Base-by-base conservation (phyloP, 306 rosid species). In the Dalbergia cochinchinensis region DNA sequence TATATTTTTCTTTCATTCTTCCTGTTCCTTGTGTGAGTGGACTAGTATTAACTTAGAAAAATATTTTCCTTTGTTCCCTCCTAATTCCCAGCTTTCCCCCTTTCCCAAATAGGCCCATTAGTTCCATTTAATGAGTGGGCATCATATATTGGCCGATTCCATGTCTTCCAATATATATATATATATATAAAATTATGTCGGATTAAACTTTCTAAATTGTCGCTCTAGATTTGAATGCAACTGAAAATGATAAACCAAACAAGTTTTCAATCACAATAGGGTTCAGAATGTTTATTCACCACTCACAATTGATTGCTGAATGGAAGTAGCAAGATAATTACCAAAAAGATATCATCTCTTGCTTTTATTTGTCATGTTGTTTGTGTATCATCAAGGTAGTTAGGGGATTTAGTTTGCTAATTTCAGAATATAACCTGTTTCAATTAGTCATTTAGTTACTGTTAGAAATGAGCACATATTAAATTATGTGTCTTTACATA, bases 401-500 rank as follows among this genome's bases (percentile, higher is more conserved):
- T 69, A 60, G 53, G 53, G 81, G 16, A 41, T 68, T 33, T 65
- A 20, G 16, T 75, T 83, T 51, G 44, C 54, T 79, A 51, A 37
- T 51, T 69, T 5, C 66, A 53, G 18, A 44, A 16, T 31, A 69
- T 16, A 61, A 61, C 67, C 31, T 65, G 35, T 45, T 74, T 62
- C 14, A 39, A 19, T 71, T 37, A 26, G 26, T 34, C 20, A 64
- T 51, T 53, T 26, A 26, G 31, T 26, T 26, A 26, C 31, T 26
- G 31, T 26, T 26, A 26, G 31, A 26, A 26, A 26, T 26, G 2
- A 26, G 31, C 31, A 1, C 31, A 26, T 26, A 3, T 26, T 26
- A 26, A 26, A 26, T 26, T 26, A 26, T 26, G 31, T 26, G 31
- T 26, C 31, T 26, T 26, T 26, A 26, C 2, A 26, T 26, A 26